Conservation (phyloP, 192 early-diverging fungal genomes). For the Diversispora epigaea region DNA sequence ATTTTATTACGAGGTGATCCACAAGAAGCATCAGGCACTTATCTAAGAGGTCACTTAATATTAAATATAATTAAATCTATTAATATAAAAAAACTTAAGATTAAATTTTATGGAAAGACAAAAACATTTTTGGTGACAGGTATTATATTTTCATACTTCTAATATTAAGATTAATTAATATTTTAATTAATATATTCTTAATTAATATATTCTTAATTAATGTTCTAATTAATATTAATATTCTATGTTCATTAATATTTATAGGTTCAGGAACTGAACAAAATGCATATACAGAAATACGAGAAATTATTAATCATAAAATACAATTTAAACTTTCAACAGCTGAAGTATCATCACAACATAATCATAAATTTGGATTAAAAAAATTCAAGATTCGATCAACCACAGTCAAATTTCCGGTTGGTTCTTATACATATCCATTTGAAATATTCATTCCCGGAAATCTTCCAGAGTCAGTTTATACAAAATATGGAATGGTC, state of each 20-base stretch:
- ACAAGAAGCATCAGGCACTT: slow-evolving; percentile 43
- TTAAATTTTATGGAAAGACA: slow-evolving; percentile 52
- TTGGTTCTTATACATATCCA: slow-evolving; percentile 38
- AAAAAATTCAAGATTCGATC: slow-evolving; percentile 24
- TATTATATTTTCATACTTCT: slow-evolving; percentile 46
- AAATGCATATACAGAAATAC: background rate
- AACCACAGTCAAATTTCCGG: slow-evolving; percentile 15
- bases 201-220: background rate
- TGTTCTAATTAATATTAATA: background rate
- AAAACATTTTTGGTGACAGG: slow-evolving; percentile 45
- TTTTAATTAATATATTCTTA: background rate
- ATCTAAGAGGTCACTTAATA: slow-evolving; percentile 54
- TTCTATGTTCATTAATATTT: background rate
- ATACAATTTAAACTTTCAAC: background rate
- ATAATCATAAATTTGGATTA: too few relatives aligned
- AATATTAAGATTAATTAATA: slow-evolving; percentile 37
- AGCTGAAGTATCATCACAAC: background rate
- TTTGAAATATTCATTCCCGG: slow-evolving; percentile 43
- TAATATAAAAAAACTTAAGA: slow-evolving; percentile 49
- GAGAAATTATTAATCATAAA: background rate
- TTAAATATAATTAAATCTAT: slow-evolving; percentile 50
- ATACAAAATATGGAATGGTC: slow-evolving; percentile 36
- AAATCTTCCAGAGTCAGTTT: slow-evolving; percentile 38
- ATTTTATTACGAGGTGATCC: slow-evolving; percentile 35
- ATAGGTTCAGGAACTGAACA: too few relatives aligned